Evolutionary conservation across 2,329 filamentous ascomycete genomes (phyloP).

Genomic region (Sclerotinia glacialis): DNA sequence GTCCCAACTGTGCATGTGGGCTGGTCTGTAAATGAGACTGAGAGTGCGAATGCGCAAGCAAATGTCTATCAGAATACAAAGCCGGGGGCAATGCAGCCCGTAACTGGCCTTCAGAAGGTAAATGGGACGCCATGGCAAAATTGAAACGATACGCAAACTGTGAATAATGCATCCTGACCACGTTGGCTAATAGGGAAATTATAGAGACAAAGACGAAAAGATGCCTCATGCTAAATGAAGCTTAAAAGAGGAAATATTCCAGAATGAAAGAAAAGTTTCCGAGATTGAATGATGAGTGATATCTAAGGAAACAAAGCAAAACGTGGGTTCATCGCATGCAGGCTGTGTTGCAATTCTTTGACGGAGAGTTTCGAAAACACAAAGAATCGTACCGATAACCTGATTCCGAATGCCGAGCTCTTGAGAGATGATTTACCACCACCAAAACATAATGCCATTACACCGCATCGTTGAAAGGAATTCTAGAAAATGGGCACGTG

Average conservation of each 20-base stretch:
- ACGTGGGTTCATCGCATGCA: background rate
- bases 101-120: background rate
- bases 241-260: background rate
- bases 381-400: background rate
- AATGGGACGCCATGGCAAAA: background rate
- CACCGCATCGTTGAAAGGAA: background rate
- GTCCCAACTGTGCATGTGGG: background rate
- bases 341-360: background rate
- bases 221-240: background rate
- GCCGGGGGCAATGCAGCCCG: background rate
- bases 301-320: background rate
- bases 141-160: background rate
- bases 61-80: background rate
- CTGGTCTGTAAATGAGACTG: background rate
- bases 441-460: background rate
- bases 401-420: background rate
- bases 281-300: too few relatives aligned
- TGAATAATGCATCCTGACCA: background rate
- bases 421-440: background rate
- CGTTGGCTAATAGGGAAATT: background rate
- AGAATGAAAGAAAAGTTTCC: background rate
- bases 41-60: background rate
- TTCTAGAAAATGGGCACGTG: background rate
- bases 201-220: constrained; percentile 5
- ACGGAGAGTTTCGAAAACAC: background rate